phyloP scores from a whole-genome alignment of 2,329 filamentous ascomycete species.

The Pseudofabraea citricarpa region DNA sequence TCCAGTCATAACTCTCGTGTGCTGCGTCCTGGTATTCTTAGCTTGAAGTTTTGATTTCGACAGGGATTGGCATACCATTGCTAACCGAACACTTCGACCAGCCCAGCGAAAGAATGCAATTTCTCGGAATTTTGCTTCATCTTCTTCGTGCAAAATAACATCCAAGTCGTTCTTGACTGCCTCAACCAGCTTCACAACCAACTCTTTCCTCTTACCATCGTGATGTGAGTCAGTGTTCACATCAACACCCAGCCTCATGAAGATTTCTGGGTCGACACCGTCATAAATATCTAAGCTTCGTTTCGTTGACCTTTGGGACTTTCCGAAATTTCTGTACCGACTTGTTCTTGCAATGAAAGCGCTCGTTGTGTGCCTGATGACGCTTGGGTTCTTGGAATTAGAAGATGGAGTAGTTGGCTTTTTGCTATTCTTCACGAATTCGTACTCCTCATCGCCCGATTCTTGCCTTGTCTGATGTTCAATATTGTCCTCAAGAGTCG shows the following conservation, averaged over 20 bases:
- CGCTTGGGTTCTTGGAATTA: conserved; percentile 7
- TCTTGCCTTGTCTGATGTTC: no score
- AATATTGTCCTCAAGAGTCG: no score
- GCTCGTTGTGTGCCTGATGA: conserved; percentile 15
- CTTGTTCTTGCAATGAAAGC: conserved; percentile 2
- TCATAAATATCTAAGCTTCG: conserved; percentile 10
- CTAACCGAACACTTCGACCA: conserved; percentile 13
- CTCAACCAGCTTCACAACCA: conserved; percentile 19
- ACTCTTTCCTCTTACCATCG: conserved; percentile 21
- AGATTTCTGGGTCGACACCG: conserved; percentile 21
- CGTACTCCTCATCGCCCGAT: no score
- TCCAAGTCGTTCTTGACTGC: conserved; percentile 23
- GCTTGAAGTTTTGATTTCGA: not conserved
- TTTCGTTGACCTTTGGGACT: conserved; percentile 11
- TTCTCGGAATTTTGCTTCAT: conserved; percentile 19
- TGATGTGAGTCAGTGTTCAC: conserved; percentile 9
- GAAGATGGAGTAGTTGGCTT: not conserved
- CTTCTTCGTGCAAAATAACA: conserved; percentile 20
- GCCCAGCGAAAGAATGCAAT: conserved; percentile 28
- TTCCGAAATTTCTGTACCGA: not conserved
- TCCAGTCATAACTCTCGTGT: not conserved
- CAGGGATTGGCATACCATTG: not conserved
- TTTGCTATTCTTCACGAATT: not conserved
- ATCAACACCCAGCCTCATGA: conserved; percentile 23
- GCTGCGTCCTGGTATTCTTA: not conserved